These are phyloP conservation scores for Periconia sp. DNA, from an alignment of 2,329 filamentous ascomycete genomes.

Conservation along the genomic window DNA sequence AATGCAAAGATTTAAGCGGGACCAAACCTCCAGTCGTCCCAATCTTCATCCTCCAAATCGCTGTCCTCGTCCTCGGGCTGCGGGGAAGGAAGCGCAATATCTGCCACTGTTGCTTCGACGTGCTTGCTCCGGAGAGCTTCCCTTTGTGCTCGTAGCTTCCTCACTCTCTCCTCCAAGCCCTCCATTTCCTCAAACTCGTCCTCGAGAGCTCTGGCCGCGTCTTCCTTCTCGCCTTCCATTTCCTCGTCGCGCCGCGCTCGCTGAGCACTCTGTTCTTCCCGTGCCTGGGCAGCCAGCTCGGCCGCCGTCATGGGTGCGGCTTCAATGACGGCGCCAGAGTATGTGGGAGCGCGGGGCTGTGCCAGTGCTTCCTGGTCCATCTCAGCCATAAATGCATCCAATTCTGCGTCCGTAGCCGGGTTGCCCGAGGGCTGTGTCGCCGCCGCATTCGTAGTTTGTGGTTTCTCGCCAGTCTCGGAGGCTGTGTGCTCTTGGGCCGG, in stretches of 20 bases:
- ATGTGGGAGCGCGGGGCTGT: slow-evolving; percentile 81
- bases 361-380: slow-evolving; percentile 80
- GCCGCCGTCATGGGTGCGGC: slow-evolving; percentile 55
- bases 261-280: slow-evolving; percentile 52
- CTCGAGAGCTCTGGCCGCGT: slow-evolving; percentile 51
- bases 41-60: slow-evolving; percentile 46
- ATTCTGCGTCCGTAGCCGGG: slow-evolving; percentile 39
- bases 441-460: background rate
- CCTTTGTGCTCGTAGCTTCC: slow-evolving; percentile 52
- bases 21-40: slow-evolving; percentile 47
- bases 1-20: slow-evolving; percentile 29
- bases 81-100: slow-evolving; percentile 10
- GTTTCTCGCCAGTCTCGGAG: background rate
- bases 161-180: slow-evolving; percentile 53
- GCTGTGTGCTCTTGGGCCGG: slow-evolving; percentile 5
- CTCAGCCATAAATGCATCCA: slow-evolving; percentile 62
- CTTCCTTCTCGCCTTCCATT: slow-evolving; percentile 56
- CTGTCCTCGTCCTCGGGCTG: slow-evolving; percentile 31
- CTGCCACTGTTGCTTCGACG: slow-evolving; percentile 16
- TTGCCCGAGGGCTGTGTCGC: slow-evolving; percentile 16
- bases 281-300: slow-evolving; percentile 53
- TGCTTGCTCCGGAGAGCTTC: slow-evolving; percentile 47
- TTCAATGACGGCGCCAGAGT: slow-evolving; percentile 50
- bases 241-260: slow-evolving; percentile 51
- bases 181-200: slow-evolving; percentile 61